Percentiles rank a stretch among this genome's conserved stretches.
phyloP scores from a whole-genome alignment of 495 filamentous ascomycete genomes.

The Pseudomonodictys pantanalensis region DNA sequence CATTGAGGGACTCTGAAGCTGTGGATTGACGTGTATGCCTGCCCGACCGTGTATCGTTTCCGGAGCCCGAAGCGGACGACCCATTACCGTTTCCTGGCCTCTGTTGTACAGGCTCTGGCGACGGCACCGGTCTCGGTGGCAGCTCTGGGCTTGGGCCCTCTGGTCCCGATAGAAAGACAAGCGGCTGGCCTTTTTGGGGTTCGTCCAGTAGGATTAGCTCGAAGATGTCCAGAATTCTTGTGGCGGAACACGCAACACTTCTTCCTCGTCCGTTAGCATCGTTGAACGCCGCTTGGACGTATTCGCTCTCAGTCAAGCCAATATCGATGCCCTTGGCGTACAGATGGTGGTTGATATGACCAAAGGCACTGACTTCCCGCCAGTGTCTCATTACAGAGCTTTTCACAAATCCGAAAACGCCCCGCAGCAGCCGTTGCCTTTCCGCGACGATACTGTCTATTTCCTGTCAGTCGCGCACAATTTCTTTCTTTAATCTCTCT shows the following conservation, averaged over 20 bases:
- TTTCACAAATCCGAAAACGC: background rate
- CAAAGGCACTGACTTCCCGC: background rate
- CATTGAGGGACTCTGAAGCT: too few relatives aligned
- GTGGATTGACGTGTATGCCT: too few relatives aligned
- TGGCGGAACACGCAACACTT: slow-evolving; percentile 10
- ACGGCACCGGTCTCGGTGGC: too few relatives aligned
- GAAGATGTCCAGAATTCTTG: too few relatives aligned
- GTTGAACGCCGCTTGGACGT: background rate
- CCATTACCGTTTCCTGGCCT: too few relatives aligned
- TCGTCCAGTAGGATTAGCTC: too few relatives aligned
- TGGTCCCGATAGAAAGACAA: too few relatives aligned
- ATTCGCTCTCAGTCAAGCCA: background rate
- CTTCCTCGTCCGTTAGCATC: background rate
- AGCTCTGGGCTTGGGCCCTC: too few relatives aligned
- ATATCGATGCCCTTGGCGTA: background rate
- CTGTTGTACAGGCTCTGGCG: too few relatives aligned
- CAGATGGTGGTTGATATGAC: background rate
- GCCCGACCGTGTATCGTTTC: too few relatives aligned
- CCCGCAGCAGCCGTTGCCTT: background rate
- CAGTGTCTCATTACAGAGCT: background rate
- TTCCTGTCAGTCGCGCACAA: background rate
- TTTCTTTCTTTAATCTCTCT: background rate
- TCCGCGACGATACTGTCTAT: background rate
- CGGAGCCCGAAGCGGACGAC: too few relatives aligned
- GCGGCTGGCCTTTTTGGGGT: too few relatives aligned